Evolutionary conservation across 1,284 basidiomycete species (phyloP).

Genomic region (Peniophora sp.): DNA sequence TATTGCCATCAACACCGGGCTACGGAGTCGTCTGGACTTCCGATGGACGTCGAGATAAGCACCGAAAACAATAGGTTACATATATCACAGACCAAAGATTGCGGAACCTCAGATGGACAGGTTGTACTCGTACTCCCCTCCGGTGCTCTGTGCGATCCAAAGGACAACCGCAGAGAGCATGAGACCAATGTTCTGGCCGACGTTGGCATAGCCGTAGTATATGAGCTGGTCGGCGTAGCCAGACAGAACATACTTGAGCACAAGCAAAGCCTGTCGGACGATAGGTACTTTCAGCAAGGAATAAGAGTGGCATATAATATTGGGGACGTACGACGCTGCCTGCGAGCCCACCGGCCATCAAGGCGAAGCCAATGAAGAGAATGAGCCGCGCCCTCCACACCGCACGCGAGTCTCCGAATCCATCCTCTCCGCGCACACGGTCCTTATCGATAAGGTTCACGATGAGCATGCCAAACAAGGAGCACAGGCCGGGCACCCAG

Average conservation of each 20-base stretch:
- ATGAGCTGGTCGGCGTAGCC: slow-evolving; percentile 71
- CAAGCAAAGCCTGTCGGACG: slow-evolving; percentile 65
- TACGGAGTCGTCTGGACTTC: no score
- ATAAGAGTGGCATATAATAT: neutral
- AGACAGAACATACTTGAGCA: slow-evolving; percentile 86
- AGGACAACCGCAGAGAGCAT: slow-evolving; percentile 87
- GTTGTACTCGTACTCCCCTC: slow-evolving; percentile 84
- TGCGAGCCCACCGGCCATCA: slow-evolving; percentile 94
- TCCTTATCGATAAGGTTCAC: slow-evolving; percentile 96
- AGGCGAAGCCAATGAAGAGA: slow-evolving; percentile 91
- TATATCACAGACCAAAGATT: no score
- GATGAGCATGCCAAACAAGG: slow-evolving; percentile 89
- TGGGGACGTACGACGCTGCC: slow-evolving; percentile 75
- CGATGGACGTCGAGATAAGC: no score
- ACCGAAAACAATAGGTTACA: no score
- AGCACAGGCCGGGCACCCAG: slow-evolving; percentile 93
- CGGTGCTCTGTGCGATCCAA: slow-evolving; percentile 80
- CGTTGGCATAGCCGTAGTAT: slow-evolving; percentile 93
- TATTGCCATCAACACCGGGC: no score
- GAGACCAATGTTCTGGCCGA: slow-evolving; percentile 88
- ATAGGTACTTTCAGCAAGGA: slow-evolving; percentile 1
- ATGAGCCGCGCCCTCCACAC: slow-evolving; percentile 88
- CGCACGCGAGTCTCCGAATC: slow-evolving; percentile 70
- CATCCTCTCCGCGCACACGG: slow-evolving; percentile 76
- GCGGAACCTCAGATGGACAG: slow-evolving; percentile 22